Evolutionary conservation across 2,329 filamentous ascomycete species (phyloP), one percentile per base, ranked within the genome.

Genomic region (Pseudophaeomoniella oleicola): DNA sequence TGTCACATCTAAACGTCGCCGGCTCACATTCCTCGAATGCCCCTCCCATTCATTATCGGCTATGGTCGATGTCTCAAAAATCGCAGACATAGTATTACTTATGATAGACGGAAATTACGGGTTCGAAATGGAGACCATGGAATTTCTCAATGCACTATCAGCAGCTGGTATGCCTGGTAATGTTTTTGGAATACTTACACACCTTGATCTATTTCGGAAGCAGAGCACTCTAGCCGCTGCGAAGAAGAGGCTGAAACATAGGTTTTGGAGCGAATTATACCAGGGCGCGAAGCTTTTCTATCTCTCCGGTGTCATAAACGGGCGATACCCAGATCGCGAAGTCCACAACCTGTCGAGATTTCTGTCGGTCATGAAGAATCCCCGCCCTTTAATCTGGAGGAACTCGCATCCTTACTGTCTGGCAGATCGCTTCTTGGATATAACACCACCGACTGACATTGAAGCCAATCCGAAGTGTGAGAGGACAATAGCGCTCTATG

Each of bases 91-190:
- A 50, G 84, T 96, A 4, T 69, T 98, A 35, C 71, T 98, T 39
- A 90, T 98, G 83, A 98, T 98, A 49, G 90, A 98, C 54, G 92
- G 90, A 38, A 96, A 96, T 61, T 98, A 82, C 52, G 92, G 90
- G 11, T 98, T 98, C 54, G 90, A 98, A 62, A 98, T 98, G 90
- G 90, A 98, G 69, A 98, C 90, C 0, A 98, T 98, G 90, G 90
- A 98, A 60, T 98, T 98, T 43, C 65, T 98, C 52, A 96, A 94
- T 49, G 78, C 94, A 13, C 67, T 98, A 35, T 81, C 83, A n/a
- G 76, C 85, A 2, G 93, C 83, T 18, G 90, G 90, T 57, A 96
- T 98, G 88, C 90, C 92, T 0, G 88, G 90, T 45, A 98, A 98
- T 50, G 87, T 98, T 27, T 96, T 98, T 54, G 90, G 90, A 36